Percentiles rank a stretch among this genome's conserved stretches.
Evolutionary conservation across 345 rosid genomes (phyloP).

Genomic region (Salix arbutifolia): DNA sequence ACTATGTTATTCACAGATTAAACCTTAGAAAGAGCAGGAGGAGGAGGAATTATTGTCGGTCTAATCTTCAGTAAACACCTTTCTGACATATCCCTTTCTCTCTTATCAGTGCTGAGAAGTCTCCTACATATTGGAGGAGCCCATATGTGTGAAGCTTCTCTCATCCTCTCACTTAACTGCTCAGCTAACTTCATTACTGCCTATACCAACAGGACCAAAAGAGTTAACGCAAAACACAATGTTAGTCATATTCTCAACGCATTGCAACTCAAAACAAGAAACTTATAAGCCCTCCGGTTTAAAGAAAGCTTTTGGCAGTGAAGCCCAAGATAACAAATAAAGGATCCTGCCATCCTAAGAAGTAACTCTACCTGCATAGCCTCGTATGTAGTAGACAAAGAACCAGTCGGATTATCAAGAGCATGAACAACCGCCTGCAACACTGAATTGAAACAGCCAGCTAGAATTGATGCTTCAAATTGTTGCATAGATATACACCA

Average conservation of each 20-base stretch:
- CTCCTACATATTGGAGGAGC: constrained; percentile 51
- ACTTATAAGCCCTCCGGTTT: neutral
- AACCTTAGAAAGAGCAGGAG: constrained; percentile 44
- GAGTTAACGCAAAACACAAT: neutral
- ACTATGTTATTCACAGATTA: neutral
- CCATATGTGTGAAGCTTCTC: constrained; percentile 50
- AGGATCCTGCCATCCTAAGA: neutral
- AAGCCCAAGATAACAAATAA: neutral
- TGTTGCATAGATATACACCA: constrained; percentile 66
- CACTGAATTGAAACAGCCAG: constrained; percentile 29
- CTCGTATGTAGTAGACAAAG: constrained; percentile 56
- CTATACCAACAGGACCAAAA: constrained; percentile 23
- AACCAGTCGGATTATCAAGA: constrained; percentile 55
- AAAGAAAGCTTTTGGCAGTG: neutral
- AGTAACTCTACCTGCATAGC: constrained; percentile 42
- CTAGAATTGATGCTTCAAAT: constrained; percentile 27
- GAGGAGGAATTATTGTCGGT: constrained; percentile 40
- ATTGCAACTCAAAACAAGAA: neutral
- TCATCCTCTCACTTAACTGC: constrained; percentile 41
- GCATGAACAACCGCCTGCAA: constrained; percentile 49
- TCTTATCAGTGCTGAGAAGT: constrained; percentile 52
- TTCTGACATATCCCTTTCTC: constrained; percentile 49
- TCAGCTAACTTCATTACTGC: constrained; percentile 42
- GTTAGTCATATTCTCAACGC: neutral
- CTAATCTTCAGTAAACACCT: constrained; percentile 47